Conservation (phyloP, 768 basidiomycete genomes). For the Kwoniella bestiolae region DNA sequence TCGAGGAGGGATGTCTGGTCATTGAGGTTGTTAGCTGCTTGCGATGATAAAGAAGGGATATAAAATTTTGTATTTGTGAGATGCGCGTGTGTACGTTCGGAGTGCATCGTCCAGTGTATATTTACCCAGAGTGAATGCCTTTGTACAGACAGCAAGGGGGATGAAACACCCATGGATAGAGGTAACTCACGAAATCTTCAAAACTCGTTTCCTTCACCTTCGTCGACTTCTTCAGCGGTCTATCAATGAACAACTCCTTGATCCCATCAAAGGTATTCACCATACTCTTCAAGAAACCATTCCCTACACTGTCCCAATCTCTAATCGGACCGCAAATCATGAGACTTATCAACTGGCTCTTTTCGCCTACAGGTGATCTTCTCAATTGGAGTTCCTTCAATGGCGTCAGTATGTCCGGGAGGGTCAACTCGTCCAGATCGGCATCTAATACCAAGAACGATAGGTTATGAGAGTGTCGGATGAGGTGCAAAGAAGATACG, state of each 20-base stretch:
- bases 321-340: conserved; percentile 54
- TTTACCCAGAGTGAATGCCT: no score
- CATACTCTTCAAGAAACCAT: conserved; percentile 40
- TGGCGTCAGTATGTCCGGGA: conserved; percentile 37
- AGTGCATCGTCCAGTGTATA: no score
- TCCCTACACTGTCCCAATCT: conserved; percentile 35
- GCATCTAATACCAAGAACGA: conserved; percentile 52
- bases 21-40: no score
- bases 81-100: no score
- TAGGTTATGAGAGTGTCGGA: conserved; percentile 46
- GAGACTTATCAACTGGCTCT: conserved; percentile 34
- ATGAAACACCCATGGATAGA: no score
- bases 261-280: conserved; percentile 40
- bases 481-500: conserved; percentile 48
- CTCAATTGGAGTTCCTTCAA: conserved; percentile 38
- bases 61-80: no score
- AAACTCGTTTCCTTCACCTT: conserved; percentile 34
- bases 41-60: no score
- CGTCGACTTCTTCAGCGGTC: conserved; percentile 44
- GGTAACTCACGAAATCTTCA: conserved; percentile 42
- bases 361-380: conserved; percentile 38
- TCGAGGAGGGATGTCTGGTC: conserved; percentile 38
- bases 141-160: no score
- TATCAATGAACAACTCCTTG: conserved; percentile 54
- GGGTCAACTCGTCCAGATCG: conserved; percentile 48